Percentiles rank a stretch among this genome's conserved stretches.
phyloP scores from a whole-genome alignment of 83 land plant genomes.

The Larix sibirica region DNA sequence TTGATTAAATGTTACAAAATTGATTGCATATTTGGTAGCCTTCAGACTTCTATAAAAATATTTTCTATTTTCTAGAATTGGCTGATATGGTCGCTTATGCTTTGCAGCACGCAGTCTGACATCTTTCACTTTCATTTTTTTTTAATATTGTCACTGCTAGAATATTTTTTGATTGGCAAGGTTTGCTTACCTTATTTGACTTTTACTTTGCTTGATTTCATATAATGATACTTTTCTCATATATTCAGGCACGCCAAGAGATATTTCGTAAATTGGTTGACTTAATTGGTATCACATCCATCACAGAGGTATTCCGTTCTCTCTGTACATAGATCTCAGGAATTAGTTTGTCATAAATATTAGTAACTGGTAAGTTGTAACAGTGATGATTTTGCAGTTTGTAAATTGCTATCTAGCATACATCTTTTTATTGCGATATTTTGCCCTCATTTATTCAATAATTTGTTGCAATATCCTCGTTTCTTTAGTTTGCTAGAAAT shows the following conservation, averaged over 20 bases:
- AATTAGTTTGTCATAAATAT: neutral
- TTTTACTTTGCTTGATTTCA: neutral
- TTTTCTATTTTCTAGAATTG: too few relatives aligned
- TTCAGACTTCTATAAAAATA: too few relatives aligned
- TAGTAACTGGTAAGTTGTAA: too few relatives aligned
- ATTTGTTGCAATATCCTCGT: neutral
- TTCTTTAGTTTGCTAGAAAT: neutral
- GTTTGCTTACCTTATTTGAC: neutral
- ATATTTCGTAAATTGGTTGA: conserved; percentile 76
- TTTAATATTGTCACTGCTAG: neutral
- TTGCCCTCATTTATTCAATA: neutral
- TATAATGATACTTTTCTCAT: neutral
- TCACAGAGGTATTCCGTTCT: conserved; percentile 76
- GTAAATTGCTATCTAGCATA: too few relatives aligned
- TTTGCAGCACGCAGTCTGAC: too few relatives aligned
- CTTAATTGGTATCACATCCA: conserved; percentile 94
- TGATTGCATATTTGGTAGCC: too few relatives aligned
- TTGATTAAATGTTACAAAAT: too few relatives aligned
- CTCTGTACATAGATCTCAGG: neutral
- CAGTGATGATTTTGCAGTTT: too few relatives aligned
- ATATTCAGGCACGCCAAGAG: conserved; percentile 74
- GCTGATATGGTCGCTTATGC: too few relatives aligned
- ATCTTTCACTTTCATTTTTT: neutral
- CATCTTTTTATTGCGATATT: neutral
- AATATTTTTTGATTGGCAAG: too few relatives aligned